Base-by-base conservation (phyloP, 108 stramenopile genomes). In the Discostella stelligeroides region DNA sequence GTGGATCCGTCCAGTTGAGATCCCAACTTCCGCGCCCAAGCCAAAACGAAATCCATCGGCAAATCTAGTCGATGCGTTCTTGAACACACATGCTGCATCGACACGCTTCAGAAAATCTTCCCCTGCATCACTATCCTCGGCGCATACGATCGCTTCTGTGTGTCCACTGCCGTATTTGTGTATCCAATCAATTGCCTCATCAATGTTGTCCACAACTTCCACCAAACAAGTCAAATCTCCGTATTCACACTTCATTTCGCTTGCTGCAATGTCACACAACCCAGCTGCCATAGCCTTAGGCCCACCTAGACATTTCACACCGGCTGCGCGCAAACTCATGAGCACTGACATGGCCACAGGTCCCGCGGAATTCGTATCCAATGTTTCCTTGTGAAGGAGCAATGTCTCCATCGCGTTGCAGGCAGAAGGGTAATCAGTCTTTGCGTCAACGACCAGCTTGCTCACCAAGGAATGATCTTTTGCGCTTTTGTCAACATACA, bases 31-130 rank as follows among this genome's bases (percentile, higher is more conserved):
- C 1, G 92, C 99, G 42, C 99, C 99, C 40, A 99, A 63, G 15
- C 99, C 99, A 82, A 98, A 99, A 7, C 99, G 86, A 83, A 85
- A 98, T 5, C 99, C 99, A 82, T 99, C 99, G 7, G 97, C 92
- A 82, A 98, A 99, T 38, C 99, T 85, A 0, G 98, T 98, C 3
- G 94, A 95, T 13, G 97, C 96, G 80, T 99, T 99, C 79, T 98
- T 94, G 84, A 98, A 98, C 15, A 98, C 98, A 72, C 96, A 97
- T 38, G 99, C 98, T 24, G 95, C 90, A 84, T 97, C 97, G 18
- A 97, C 97, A 34, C 84, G 65, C 42, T 82, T 67, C n/a, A 97
- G 74, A 77, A 98, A 99, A 48, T 83, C 82, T 66, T 97, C 92
- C 3, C 96, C 98, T 10, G 75, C 84, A 4, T 59, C 79, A 51